Evolutionary conservation across 768 basidiomycete species (phyloP).

Genomic region (Favolaschia claudopus): DNA sequence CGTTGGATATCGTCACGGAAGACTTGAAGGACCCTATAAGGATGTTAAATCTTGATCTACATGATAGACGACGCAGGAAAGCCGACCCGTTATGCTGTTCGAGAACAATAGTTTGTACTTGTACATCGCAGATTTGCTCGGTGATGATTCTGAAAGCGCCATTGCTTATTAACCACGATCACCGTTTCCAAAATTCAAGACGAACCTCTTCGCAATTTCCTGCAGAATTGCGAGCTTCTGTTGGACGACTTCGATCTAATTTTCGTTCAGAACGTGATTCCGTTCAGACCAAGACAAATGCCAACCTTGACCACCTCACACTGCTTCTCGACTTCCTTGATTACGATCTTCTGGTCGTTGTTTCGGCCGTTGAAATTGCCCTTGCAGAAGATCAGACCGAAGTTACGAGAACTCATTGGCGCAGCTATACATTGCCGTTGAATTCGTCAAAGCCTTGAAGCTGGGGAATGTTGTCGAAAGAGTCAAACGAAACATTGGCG

Average conservation of each 20-base stretch:
- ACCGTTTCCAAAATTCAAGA: not conserved
- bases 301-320: slow-evolving; percentile 12
- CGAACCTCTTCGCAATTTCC: slow-evolving; percentile 36
- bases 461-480: slow-evolving; percentile 30
- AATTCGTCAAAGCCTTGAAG: slow-evolving; percentile 33
- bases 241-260: slow-evolving; percentile 33
- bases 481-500: slow-evolving; percentile 14
- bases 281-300: not conserved
- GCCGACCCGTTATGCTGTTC: slow-evolving; percentile 27
- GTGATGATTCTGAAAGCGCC: slow-evolving; percentile 29
- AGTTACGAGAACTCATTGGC: slow-evolving; percentile 5
- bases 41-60: not conserved
- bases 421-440: slow-evolving; percentile 28
- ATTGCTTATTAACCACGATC: not conserved
- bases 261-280: not conserved
- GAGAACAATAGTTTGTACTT: slow-evolving; percentile 37
- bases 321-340: slow-evolving; percentile 22
- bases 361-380: slow-evolving; percentile 27
- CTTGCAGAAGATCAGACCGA: slow-evolving; percentile 24
- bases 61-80: not conserved
- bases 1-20: slow-evolving; percentile 32
- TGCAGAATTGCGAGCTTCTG: slow-evolving; percentile 36
- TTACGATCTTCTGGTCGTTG: slow-evolving; percentile 27
- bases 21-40: slow-evolving; percentile 18
- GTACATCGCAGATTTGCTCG: slow-evolving; percentile 40